Conservation (phyloP, 2,329 filamentous ascomycete genomes). For the Talaromyces sp. region DNA sequence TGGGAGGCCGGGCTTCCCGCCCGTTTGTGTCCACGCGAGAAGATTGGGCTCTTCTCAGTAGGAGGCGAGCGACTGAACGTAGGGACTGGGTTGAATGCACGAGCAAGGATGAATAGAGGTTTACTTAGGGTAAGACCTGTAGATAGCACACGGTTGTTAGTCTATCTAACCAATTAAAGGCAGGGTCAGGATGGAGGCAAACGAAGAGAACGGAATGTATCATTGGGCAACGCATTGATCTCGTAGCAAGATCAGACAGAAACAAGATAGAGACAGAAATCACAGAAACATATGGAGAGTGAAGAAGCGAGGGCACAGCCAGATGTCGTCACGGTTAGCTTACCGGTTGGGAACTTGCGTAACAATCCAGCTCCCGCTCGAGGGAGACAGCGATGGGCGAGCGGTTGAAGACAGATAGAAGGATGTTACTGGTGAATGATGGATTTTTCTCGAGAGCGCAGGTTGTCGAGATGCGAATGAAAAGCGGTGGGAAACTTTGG, state of each 20-base stretch:
- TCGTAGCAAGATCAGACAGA: not conserved
- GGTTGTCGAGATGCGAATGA: not conserved
- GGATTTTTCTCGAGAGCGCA: not conserved
- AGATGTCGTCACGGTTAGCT: not conserved
- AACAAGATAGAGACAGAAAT: not conserved
- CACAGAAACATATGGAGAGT: not conserved
- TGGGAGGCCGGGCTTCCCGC: slow-evolving; percentile 26
- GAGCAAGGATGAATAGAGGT: not conserved
- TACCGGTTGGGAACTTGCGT: not conserved
- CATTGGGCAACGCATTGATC: too few species aligned
- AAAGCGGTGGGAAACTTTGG: not conserved
- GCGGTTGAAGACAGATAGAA: not conserved
- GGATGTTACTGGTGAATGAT: not conserved
- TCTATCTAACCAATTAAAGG: not conserved
- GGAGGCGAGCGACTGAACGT: not conserved
- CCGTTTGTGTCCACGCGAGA: slow-evolving; percentile 20
- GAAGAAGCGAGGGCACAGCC: not conserved
- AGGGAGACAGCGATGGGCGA: not conserved
- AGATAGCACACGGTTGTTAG: not conserved
- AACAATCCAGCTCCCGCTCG: not conserved
- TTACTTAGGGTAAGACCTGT: not conserved
- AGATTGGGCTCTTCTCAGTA: not conserved
- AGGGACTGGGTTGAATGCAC: not conserved
- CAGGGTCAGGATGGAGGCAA: not conserved
- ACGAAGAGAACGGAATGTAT: not conserved